Percentiles rank a stretch among this genome's conserved stretches.
Conservation (phyloP, 2,329 filamentous ascomycete genomes). For the Davidsoniella australis region DNA sequence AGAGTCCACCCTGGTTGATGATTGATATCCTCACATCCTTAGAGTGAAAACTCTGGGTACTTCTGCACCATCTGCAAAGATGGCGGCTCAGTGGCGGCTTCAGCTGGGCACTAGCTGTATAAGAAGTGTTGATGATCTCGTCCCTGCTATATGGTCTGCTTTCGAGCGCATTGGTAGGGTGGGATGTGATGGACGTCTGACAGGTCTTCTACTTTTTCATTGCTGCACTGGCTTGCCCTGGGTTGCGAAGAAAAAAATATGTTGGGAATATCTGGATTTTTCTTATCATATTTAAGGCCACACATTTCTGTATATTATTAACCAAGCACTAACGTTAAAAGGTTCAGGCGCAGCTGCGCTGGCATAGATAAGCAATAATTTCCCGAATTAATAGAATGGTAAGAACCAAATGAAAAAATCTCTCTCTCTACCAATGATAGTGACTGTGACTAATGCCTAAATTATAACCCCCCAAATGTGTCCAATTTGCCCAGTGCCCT, state of each 20-base stretch:
- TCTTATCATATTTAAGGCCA: too few relatives aligned
- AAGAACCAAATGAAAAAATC: too few relatives aligned
- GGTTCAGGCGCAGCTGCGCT: too few relatives aligned
- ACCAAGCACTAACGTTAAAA: too few relatives aligned
- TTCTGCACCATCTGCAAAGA: slow-evolving; percentile 45
- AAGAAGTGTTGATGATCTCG: slow-evolving; percentile 93
- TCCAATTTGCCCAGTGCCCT: too few relatives aligned
- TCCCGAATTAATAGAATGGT: too few relatives aligned
- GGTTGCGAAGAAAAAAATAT: not conserved
- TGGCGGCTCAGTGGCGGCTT: slow-evolving; percentile 26
- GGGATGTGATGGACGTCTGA: slow-evolving; percentile 83
- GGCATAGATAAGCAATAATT: too few relatives aligned
- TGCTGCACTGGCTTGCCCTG: not conserved
- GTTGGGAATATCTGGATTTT: not conserved
- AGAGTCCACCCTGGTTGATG: slow-evolving; percentile 94
- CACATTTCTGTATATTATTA: too few relatives aligned
- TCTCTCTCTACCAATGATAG: too few relatives aligned
- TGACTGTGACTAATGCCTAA: too few relatives aligned
- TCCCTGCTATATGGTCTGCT: slow-evolving; percentile 53
- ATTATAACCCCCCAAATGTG: too few relatives aligned
- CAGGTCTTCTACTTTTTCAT: slow-evolving; percentile 36
- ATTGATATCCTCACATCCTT: slow-evolving; percentile 71
- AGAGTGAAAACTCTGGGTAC: slow-evolving; percentile 62
- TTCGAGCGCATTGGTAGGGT: slow-evolving; percentile 63
- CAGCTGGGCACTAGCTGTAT: slow-evolving; percentile 34